These are phyloP conservation scores for Chrysanthemum seticuspe DNA, from an alignment of 129 eudicot species.

Conservation along the genomic window DNA sequence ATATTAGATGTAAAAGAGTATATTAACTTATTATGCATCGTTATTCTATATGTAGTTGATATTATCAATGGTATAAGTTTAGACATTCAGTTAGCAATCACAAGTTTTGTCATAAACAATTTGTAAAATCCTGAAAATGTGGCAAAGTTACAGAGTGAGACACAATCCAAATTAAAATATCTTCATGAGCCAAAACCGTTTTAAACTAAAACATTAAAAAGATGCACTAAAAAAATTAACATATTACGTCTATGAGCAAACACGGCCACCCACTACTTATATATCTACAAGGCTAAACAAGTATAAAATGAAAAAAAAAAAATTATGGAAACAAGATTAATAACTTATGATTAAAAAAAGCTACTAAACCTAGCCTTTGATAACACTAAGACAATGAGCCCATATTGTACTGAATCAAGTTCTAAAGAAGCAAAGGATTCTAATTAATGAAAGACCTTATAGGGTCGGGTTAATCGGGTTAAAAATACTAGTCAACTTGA, in stretches of 20 bases:
- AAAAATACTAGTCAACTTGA: too few species aligned
- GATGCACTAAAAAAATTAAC: neutral
- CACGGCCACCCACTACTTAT: too few species aligned
- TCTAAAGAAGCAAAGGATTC: neutral
- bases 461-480: too few species aligned
- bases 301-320: too few species aligned
- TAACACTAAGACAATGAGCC: neutral
- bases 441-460: too few species aligned
- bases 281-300: too few species aligned
- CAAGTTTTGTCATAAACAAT: neutral
- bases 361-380: neutral
- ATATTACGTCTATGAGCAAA: neutral
- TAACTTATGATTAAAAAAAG: neutral
- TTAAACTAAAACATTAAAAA: neutral
- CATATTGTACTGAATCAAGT: neutral
- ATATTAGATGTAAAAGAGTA: too few species aligned
- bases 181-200: neutral
- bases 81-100: neutral
- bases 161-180: neutral
- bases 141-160: conserved; percentile 12
- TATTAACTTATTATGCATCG: too few species aligned
- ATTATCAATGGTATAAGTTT: too few species aligned
- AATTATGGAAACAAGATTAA: neutral
- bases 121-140: conserved; percentile 60
- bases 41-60: too few species aligned